Conservation (phyloP, 2,329 filamentous ascomycete genomes). For the Trichoderma polysporum region DNA sequence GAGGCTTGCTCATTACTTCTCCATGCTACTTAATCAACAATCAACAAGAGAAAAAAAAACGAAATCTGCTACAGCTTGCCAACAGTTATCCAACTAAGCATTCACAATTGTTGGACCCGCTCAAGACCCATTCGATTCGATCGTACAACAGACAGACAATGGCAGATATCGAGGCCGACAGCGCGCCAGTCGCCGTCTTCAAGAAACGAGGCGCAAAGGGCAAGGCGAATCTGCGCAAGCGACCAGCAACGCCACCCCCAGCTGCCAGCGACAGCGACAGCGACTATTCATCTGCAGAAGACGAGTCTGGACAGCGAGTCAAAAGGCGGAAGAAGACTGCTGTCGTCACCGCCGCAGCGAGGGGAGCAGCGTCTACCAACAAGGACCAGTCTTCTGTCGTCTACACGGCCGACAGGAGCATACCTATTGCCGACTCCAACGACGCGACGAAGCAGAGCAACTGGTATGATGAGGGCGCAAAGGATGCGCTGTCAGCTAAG, state of each 20-base stretch:
- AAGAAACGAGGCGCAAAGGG: conserved; percentile 80
- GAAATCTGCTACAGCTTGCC: too few species aligned
- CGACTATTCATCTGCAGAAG: conserved; percentile 71
- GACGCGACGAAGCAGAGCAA: conserved; percentile 88
- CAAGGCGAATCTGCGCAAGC: conserved; percentile 77
- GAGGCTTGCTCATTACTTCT: not conserved
- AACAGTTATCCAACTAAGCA: not conserved
- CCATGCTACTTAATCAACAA: not conserved
- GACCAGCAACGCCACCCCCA: conserved; percentile 73
- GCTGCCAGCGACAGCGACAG: conserved; percentile 59
- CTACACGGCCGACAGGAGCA: conserved; percentile 60
- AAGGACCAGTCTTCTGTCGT: conserved; percentile 51
- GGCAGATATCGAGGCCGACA: conserved; percentile 1
- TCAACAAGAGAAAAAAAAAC: too few species aligned
- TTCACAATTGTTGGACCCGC: too few species aligned
- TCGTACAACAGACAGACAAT: not conserved
- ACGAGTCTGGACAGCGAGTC: conserved; percentile 71
- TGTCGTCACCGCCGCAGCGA: conserved; percentile 64
- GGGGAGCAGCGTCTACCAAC: conserved; percentile 38
- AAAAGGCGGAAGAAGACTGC: conserved; percentile 74
- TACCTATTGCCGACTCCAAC: conserved; percentile 66
- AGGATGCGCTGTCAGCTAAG: conserved; percentile 47
- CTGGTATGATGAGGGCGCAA: conserved; percentile 79
- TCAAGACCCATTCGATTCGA: not conserved
- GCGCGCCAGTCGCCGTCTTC: conserved; percentile 65